Conservation (phyloP, 2,329 filamentous ascomycete species). For the Sclerotinia spermophila region DNA sequence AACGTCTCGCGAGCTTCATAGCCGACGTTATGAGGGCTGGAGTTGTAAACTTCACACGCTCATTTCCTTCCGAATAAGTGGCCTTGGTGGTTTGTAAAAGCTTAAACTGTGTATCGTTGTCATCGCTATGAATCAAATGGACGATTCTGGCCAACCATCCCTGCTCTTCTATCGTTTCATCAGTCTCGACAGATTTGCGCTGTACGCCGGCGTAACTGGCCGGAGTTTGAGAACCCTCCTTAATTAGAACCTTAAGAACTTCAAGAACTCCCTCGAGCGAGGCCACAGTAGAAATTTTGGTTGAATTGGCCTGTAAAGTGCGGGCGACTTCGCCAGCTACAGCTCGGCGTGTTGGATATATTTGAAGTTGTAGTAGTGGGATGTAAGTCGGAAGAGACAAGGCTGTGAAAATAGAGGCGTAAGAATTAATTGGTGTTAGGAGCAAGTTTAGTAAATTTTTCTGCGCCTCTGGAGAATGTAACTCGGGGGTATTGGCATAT, state of each 20-base stretch:
- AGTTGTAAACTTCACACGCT: slow-evolving; percentile 92
- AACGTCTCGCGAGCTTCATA: slow-evolving; percentile 81
- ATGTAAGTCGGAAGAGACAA: slow-evolving; percentile 89
- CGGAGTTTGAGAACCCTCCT: slow-evolving; percentile 83
- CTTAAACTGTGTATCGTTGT: slow-evolving; percentile 93
- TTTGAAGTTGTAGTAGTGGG: slow-evolving; percentile 83
- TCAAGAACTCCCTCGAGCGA: slow-evolving; percentile 87
- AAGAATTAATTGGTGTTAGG: slow-evolving; percentile 85
- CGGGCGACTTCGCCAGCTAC: slow-evolving; percentile 86
- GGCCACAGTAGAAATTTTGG: slow-evolving; percentile 69
- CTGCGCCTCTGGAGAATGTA: slow-evolving; percentile 84
- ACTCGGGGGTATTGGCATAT: slow-evolving; percentile 89
- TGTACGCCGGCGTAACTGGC: slow-evolving; percentile 78
- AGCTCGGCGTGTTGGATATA: slow-evolving; percentile 85
- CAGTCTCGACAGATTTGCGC: slow-evolving; percentile 76
- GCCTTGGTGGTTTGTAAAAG: slow-evolving; percentile 84
- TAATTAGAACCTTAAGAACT: slow-evolving; percentile 85
- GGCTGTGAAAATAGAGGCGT: slow-evolving; percentile 94
- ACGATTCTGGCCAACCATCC: slow-evolving; percentile 93
- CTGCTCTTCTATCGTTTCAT: slow-evolving; percentile 97
- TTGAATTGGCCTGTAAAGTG: slow-evolving; percentile 78
- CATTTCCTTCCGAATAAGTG: slow-evolving; percentile 85
- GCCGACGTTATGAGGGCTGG: slow-evolving; percentile 87
- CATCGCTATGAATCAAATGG: slow-evolving; percentile 75
- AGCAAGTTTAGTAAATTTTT: slow-evolving; percentile 84